phyloP scores from a whole-genome alignment of 306 rosid genomes.

The Inga laurina region DNA sequence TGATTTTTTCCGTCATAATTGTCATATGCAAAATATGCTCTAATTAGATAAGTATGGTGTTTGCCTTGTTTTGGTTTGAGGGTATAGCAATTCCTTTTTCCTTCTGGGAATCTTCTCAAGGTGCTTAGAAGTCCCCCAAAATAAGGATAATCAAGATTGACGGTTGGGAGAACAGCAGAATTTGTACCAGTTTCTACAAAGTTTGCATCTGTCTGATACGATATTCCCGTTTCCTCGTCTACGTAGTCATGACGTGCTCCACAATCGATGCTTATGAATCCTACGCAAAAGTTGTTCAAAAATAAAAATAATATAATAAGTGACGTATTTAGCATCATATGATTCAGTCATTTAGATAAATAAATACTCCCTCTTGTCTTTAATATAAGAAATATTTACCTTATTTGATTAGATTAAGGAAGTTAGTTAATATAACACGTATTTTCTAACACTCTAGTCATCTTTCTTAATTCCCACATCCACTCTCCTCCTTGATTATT shows the following conservation, averaged over 20 bases:
- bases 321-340: too few relatives aligned
- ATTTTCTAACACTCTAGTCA: too few relatives aligned
- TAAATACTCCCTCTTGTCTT: too few relatives aligned
- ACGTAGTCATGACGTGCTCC: neutral
- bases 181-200: neutral
- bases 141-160: neutral
- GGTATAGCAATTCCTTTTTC: neutral
- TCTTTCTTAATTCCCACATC: too few relatives aligned
- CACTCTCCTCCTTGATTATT: too few relatives aligned
- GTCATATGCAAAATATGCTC: neutral
- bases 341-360: too few relatives aligned
- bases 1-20: too few relatives aligned
- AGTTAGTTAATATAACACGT: too few relatives aligned
- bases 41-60: neutral
- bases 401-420: too few relatives aligned
- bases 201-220: neutral
- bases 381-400: too few relatives aligned
- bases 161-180: neutral
- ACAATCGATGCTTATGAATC: constrained; percentile 14
- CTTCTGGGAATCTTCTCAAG: neutral
- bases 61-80: neutral
- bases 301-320: too few relatives aligned
- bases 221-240: neutral
- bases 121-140: constrained; percentile 1
- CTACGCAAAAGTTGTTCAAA: neutral